These are phyloP conservation scores for Aspergillus ruber DNA, from an alignment of 2,329 filamentous ascomycete species.

Conservation along the genomic window DNA sequence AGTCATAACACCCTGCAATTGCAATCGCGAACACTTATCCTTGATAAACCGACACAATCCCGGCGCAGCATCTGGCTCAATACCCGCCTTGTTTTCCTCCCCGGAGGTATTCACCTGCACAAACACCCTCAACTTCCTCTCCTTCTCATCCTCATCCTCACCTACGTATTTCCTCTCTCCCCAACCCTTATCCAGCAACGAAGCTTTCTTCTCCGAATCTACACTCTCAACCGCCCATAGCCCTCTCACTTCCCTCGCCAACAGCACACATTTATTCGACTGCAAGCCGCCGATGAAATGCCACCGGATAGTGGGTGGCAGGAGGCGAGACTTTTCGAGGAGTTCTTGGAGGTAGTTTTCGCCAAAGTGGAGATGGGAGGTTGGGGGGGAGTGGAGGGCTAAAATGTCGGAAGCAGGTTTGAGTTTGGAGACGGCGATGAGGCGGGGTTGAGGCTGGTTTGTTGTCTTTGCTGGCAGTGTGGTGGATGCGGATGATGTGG, in stretches of 20 bases:
- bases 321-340: slow-evolving; percentile 70
- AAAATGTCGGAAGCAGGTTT: slow-evolving; percentile 90
- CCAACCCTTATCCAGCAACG: slow-evolving; percentile 70
- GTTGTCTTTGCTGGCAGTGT: slow-evolving; percentile 3
- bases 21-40: slow-evolving; percentile 64
- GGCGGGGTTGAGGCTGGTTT: slow-evolving; percentile 40
- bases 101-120: slow-evolving; percentile 95
- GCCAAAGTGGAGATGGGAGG: slow-evolving; percentile 71
- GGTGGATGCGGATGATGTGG: slow-evolving; percentile 6
- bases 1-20: slow-evolving; percentile 84
- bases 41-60: slow-evolving; percentile 64
- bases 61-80: slow-evolving; percentile 58
- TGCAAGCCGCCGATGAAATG: slow-evolving; percentile 96
- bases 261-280: slow-evolving; percentile 82
- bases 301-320: slow-evolving; percentile 73
- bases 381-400: slow-evolving; percentile 62
- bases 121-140: slow-evolving; percentile 60
- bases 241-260: slow-evolving; percentile 77
- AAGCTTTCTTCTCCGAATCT: slow-evolving; percentile 80
- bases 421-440: slow-evolving; percentile 93
- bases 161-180: slow-evolving; percentile 43
- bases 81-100: slow-evolving; percentile 78
- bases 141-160: slow-evolving; percentile 20
- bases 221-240: slow-evolving; percentile 89
- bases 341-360: slow-evolving; percentile 96